Evolutionary conservation across 805 yeast species (phyloP), one percentile per base, ranked within the genome.

Genomic region (Candida tammaniensis): DNA sequence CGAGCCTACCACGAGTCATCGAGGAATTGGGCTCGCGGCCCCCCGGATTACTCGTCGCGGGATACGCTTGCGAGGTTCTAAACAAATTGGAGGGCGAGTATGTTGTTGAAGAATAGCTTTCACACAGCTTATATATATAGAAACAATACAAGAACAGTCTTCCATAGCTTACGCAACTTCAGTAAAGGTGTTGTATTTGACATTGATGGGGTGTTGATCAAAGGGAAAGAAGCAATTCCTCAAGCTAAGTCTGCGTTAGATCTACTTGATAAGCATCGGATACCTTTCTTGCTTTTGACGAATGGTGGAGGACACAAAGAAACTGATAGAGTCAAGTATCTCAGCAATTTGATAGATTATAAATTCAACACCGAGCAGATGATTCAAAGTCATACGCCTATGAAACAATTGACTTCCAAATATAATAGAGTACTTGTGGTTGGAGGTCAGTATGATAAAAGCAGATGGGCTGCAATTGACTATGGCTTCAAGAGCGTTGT

Each of bases 281-380:
- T 87, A 5, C 96, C 97, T 1, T 89, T 78, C 61, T 76, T 87
- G n/a, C 53, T 89, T 26, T 67, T 89, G 53, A 88, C 96, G 6
- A 88, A 89, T 55, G 96, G 97, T 13, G 96, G 96, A 5, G 96
- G 97, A 2, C 71, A 71, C 20, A 59, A 74, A 9, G 97, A 88
- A 50, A 40, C 49, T 4, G 70, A 67, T n/a, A 64, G 95, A 27
- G 77, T 79, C 2, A 31, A 41, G 4, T 36, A 33, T 18, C 31
- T 51, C 2, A 30, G 42, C 5, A 17, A 38, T 4, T 36, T 49
- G 22, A 29, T 43, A 10, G 62, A 65, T 2, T 72, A 69, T 21
- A 96, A 96, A 0, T 78, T 82, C 70, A 74, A 73, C 44, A 75
- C 72, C 4, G 57, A 67, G 27, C 96, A 88, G 49, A 65, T 89